Evolutionary conservation across 768 basidiomycete genomes (phyloP), one percentile per base, ranked within the genome.

Genomic region (Fistulinella prunicolor): DNA sequence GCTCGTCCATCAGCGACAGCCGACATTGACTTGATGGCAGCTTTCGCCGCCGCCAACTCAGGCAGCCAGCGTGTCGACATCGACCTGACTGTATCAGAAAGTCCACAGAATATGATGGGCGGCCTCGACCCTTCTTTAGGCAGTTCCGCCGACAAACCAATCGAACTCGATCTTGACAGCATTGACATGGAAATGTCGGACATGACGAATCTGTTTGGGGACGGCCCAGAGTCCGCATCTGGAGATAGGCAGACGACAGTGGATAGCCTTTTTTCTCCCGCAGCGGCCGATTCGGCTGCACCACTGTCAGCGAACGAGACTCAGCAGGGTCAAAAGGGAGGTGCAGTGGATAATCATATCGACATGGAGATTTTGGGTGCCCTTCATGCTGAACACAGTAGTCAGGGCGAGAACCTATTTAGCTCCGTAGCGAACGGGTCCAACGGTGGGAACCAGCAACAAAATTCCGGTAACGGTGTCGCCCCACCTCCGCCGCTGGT

Each of bases 101-200:
- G 58, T 45, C 63, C 68, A 17, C 42, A 52, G 7, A 56, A 55
- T 21, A 58, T 57, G 58, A 61, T 66, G 42, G 14, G 55, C 2
- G 45, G 51, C 13, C 50, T 69, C 42, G 67, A 74, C 44, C 61
- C 70, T 39, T 36, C 63, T 35, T 44, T 74, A 24, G 85, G 88
- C 13, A 82, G 70, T 59, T 85, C 83, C 6, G 85, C 80, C 1
- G 88, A 91, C 62, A 86, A 86, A 62, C 87, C 89, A 17, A 89
- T 90, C 47, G 88, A 89, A 59, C 75, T 90, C 21, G 86, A 90
- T 62, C 58, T 90, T 46, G 86, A 89, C 38, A 55, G 57, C 42
- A 81, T 84, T 64, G 83, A 87, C 54, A 78, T 85, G 43, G 81
- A 82, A 59, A 83, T 83, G 73, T 52, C 70, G 32, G 61, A 59